These are phyloP conservation scores for Calocera cornea DNA, from an alignment of 768 basidiomycete genomes.

Conservation along the genomic window DNA sequence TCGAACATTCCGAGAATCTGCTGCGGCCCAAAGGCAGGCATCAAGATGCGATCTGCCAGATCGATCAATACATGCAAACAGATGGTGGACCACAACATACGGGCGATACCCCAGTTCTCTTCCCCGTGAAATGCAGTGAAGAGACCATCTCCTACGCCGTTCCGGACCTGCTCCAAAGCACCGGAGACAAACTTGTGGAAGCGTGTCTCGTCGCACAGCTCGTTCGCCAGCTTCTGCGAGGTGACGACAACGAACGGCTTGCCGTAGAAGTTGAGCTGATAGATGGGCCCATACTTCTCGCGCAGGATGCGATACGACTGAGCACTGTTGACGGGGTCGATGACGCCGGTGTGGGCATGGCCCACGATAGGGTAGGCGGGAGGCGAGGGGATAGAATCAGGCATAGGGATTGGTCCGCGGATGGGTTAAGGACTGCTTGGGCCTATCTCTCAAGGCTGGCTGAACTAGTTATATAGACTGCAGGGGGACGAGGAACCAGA, in stretches of 20 bases:
- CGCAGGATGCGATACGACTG: neutral
- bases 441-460: neutral
- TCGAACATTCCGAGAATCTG: neutral
- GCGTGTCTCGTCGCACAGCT: constrained; percentile 31
- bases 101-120: constrained; percentile 2
- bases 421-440: neutral
- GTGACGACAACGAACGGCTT: constrained; percentile 22
- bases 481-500: no score
- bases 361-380: neutral
- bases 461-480: neutral
- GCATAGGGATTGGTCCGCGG: neutral
- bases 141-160: constrained; percentile 30
- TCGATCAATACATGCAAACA: neutral
- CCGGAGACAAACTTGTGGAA: constrained; percentile 29
- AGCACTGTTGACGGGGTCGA: neutral
- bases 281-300: constrained; percentile 32
- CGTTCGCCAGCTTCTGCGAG: constrained; percentile 29
- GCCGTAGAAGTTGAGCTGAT: constrained; percentile 28
- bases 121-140: constrained; percentile 7
- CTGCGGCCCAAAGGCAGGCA: constrained; percentile 2
- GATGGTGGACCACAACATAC: neutral
- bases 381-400: neutral
- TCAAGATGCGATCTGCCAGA: constrained; percentile 4
- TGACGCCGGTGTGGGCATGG: neutral
- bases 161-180: constrained; percentile 27